A percentile compares a stretch with the other conserved stretches of the same genome.
Conservation (phyloP, 1,139 yeast species). For the Candida sp. region DNA sequence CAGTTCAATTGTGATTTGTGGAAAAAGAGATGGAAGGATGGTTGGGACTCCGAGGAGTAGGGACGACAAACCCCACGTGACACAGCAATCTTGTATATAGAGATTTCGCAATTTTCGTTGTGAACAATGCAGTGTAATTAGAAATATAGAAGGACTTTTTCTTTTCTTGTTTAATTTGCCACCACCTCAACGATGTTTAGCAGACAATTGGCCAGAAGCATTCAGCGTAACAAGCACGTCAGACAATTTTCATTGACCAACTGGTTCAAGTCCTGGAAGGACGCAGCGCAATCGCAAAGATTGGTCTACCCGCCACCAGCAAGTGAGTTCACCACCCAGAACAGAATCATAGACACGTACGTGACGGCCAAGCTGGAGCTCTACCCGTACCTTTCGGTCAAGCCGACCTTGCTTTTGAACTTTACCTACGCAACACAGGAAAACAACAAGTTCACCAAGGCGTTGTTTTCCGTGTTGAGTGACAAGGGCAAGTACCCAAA, state of each 20-base stretch:
- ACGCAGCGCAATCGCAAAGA: conserved; percentile 17
- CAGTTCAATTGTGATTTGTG: conserved; percentile 86
- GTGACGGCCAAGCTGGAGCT: conserved; percentile 57
- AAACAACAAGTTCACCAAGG: conserved; percentile 66
- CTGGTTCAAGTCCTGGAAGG: conserved; percentile 17
- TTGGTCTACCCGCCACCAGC: conserved; percentile 47
- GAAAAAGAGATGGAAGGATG: conserved; percentile 93
- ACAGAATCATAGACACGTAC: conserved; percentile 44
- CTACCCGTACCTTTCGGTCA: conserved; percentile 54
- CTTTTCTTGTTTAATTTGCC: neutral
- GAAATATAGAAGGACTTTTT: neutral
- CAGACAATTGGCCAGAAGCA: conserved; percentile 11
- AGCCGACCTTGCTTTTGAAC: conserved; percentile 69
- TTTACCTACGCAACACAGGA: conserved; percentile 74
- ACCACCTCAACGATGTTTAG: conserved; percentile 11
- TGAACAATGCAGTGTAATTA: neutral
- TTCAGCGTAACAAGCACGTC: conserved; percentile 5
- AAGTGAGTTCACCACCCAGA: conserved; percentile 39
- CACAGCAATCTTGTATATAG: conserved; percentile 4
- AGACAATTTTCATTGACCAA: conserved; percentile 24
- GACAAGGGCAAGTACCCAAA: conserved; percentile 54
- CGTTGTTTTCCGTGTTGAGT: conserved; percentile 58
- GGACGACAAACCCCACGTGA: neutral
- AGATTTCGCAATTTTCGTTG: neutral
- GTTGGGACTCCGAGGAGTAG: conserved; percentile 18